A percentile compares a stretch with the other conserved stretches of the same genome.
Evolutionary conservation across 805 yeast species (phyloP).

Genomic region (Pichia cabralensis): DNA sequence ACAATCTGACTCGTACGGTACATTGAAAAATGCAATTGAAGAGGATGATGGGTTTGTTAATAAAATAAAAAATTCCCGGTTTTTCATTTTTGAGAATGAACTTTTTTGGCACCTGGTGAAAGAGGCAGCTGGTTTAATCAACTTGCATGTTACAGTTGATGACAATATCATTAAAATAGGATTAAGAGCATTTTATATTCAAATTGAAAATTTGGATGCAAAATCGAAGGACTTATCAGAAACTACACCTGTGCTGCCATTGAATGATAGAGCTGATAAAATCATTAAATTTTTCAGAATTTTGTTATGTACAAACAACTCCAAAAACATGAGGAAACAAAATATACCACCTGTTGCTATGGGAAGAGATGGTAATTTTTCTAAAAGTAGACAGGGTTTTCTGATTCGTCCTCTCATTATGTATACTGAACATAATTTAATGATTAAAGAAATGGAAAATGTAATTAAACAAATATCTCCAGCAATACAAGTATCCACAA

Average conservation of each 20-base stretch:
- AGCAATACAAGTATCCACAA: too few species aligned
- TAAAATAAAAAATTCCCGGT: conserved; percentile 60
- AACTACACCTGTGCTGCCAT: conserved; percentile 13
- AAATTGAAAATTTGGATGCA: conserved; percentile 37
- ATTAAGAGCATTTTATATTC: conserved; percentile 55
- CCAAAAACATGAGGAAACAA: conserved; percentile 32
- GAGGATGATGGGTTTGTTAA: conserved; percentile 28
- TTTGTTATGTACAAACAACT: conserved; percentile 52
- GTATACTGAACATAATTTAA: conserved; percentile 43
- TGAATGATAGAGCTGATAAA: conserved; percentile 38
- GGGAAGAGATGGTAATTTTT: conserved; percentile 20
- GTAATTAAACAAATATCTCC: too few species aligned
- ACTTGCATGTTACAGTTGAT: conserved; percentile 59
- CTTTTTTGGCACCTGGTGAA: conserved; percentile 65
- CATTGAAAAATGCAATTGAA: neutral
- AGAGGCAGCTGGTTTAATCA: conserved; percentile 63
- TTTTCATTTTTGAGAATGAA: conserved; percentile 79
- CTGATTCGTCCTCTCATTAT: conserved; percentile 51
- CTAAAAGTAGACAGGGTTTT: conserved; percentile 19
- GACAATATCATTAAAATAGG: conserved; percentile 58
- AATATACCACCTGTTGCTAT: conserved; percentile 38
- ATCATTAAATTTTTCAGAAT: conserved; percentile 45
- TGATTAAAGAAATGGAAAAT: conserved; percentile 27
- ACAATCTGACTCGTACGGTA: conserved; percentile 7
- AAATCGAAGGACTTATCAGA: neutral